Base-by-base conservation (phyloP, 2,329 filamentous ascomycete genomes). In the Monosporascus sp. region DNA sequence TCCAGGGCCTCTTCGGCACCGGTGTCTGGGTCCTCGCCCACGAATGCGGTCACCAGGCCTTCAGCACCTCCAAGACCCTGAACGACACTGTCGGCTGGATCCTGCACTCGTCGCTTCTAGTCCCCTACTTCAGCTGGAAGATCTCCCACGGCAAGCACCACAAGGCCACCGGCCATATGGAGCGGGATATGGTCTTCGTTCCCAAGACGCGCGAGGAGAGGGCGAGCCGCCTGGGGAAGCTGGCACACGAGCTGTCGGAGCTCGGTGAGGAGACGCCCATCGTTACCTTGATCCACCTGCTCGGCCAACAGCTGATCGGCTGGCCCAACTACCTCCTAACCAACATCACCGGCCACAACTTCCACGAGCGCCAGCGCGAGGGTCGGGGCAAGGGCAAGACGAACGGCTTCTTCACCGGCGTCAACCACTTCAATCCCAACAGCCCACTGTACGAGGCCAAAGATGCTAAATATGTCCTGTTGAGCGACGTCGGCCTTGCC, bases 111-210 rank as follows among this genome's bases (percentile, higher is more conserved):
- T 73, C 84, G 45, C 84, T 97, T 39, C 80, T 97, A 52, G 93
- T 99, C 48, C 94, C 94, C 22, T 99, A 97, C 79, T 99, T 97
- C 79, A 96, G 90, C 70, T 99, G 94, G 94, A 96, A 99, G 78
- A 92, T 97, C 74, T 96, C 91, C 61, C 94, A 99, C 78, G 89
- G 90, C 78, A 96, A 96, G 84, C 94, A 99, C 80, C 94, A 99
- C 88, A 97, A 97, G 83, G 91, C 92, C 59, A 99, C 94, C 39
- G 94, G 92, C 65, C 84, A 99, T 80, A 86, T 99, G 76, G 91
- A 95, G 75, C 90, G 93, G 62, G 94, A 99, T 75, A 99, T 99
- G 94, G 94, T 97, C 58, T 97, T 97, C 70, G 80, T 97, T n/a
- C 94, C 94, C 55, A 90, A 90, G 74, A 96, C 91, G 52, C 86